phyloP scores from a whole-genome alignment of 108 stramenopile species.

The Pelagomonas calceolata region DNA sequence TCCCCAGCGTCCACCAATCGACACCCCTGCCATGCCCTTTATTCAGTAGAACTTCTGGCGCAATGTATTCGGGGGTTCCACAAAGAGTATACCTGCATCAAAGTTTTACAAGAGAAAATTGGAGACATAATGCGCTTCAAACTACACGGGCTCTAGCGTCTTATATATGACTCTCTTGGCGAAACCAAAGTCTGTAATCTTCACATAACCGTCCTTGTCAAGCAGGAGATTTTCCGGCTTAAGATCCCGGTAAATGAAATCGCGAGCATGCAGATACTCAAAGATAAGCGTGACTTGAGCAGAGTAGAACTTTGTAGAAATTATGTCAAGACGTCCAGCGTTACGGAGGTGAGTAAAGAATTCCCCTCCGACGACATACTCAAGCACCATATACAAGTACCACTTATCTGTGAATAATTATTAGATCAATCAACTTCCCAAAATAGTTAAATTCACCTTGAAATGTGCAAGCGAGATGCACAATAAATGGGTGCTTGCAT shows the following conservation, averaged over 20 bases:
- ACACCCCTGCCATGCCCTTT: constrained; percentile 83
- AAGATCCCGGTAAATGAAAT: constrained; percentile 81
- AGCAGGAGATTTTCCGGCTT: constrained; percentile 65
- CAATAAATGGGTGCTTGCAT: constrained; percentile 50
- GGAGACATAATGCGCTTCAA: too few species aligned
- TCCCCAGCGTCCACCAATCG: constrained; percentile 84
- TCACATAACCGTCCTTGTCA: constrained; percentile 57
- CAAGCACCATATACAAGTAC: constrained; percentile 47
- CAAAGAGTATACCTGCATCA: constrained; percentile 74
- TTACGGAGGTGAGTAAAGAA: constrained; percentile 52
- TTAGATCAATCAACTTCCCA: too few species aligned
- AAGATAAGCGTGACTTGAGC: constrained; percentile 68
- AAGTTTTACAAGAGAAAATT: too few species aligned
- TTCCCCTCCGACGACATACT: constrained; percentile 54
- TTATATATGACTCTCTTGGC: constrained; percentile 57
- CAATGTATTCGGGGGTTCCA: constrained; percentile 88
- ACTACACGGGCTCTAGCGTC: constrained; percentile 16
- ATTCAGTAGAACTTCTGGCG: constrained; percentile 76
- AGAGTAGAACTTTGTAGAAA: constrained; percentile 21
- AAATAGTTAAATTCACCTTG: constrained; percentile 18
- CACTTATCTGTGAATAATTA: constrained; percentile 3
- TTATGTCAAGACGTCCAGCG: constrained; percentile 32
- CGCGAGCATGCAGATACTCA: constrained; percentile 70
- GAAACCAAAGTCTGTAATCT: constrained; percentile 79
- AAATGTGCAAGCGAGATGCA: constrained; percentile 41